These are phyloP conservation scores for Discostella stelligera DNA, from an alignment of 352 stramenopile species.

Conservation along the genomic window DNA sequence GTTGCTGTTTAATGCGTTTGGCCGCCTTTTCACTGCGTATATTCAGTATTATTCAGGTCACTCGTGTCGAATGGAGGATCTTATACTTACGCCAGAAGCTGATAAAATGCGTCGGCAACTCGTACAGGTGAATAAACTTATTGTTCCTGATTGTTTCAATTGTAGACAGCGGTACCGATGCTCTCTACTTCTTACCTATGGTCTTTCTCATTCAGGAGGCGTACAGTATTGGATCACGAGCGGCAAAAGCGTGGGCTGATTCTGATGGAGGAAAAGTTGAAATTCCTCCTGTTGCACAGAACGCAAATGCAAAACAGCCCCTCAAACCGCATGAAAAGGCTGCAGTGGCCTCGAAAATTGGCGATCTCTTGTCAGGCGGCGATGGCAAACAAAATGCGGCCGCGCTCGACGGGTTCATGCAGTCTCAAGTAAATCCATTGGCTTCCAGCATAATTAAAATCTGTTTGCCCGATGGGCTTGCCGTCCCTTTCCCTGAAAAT, in stretches of 20 bases:
- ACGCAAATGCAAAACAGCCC: slow-evolving; percentile 44
- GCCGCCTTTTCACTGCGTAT: slow-evolving; percentile 95
- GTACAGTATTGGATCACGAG: slow-evolving; percentile 78
- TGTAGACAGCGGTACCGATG: not conserved
- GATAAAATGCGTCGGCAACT: slow-evolving; percentile 90
- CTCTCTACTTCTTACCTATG: not conserved
- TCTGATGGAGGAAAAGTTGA: slow-evolving; percentile 81
- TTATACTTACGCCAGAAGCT: slow-evolving; percentile 92
- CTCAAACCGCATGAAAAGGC: slow-evolving; percentile 81
- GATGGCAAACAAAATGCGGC: slow-evolving; percentile 77
- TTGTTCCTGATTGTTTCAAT: not conserved
- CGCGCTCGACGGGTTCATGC: slow-evolving; percentile 85
- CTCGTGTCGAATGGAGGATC: slow-evolving; percentile 98
- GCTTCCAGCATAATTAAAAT: slow-evolving; percentile 98
- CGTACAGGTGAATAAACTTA: slow-evolving; percentile 73
- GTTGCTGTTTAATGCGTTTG: slow-evolving; percentile 85
- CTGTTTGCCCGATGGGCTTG: slow-evolving; percentile 95
- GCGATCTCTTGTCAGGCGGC: slow-evolving; percentile 74
- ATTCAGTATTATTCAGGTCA: slow-evolving; percentile 96
- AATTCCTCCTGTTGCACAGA: slow-evolving; percentile 61
- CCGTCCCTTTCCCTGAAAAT: slow-evolving; percentile 97
- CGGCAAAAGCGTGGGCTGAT: slow-evolving; percentile 82
- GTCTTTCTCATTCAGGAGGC: slow-evolving; percentile 46
- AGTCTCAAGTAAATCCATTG: slow-evolving; percentile 83
- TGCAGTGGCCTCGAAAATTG: slow-evolving; percentile 76